Evolutionary conservation across 2,329 filamentous ascomycete genomes (phyloP), one percentile per base, ranked within the genome.

Genomic region (Cladosporium cucumerinum): DNA sequence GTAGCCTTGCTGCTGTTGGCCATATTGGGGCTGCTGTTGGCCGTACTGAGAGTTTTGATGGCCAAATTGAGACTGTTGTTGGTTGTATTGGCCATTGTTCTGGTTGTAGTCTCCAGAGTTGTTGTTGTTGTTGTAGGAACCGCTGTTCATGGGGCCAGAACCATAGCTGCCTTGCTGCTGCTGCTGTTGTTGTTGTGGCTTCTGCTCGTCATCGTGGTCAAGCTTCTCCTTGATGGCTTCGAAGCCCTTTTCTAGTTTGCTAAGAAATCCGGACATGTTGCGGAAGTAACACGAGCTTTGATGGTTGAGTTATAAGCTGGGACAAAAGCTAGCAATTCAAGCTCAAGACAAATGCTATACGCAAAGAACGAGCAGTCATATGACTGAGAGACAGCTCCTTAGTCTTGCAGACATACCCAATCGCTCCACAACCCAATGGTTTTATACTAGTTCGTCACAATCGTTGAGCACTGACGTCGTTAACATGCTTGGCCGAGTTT

Each of bases 211-310:
- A 25, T 46, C 14, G 25, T 62, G 23, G 18, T 62, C 48, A n/a
- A 61, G 21, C 25, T 62, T 62, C 23, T 62, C 60, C 48, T 62
- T 62, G 25, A 62, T 36, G 18, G 60, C 60, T 6, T 62, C 60
- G 18, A 62, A 62, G 49, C 60, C 60, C 60, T 62, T 62, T 25
- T 62, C 60, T 25, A 62, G 36, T 11, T 62, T 62, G 60, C 46
- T 55, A 18, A 62, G 60, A 34, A 62, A 62, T 30, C 36, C 36
- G 26, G 60, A 55, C 60, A 62, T 62, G 6, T 26, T 23, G 46
- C 32, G 11, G 51, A 54, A 12, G 30, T 39, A 26, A 26, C 25
- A 7, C 48, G 10, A 52, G 8, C 18, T n/a, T 8, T 28, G 49
- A 54, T 32, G 49, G 14, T 18, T 51, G 12, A 32, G 10, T 21